Percentiles rank a stretch among this genome's conserved stretches.
Conservation (phyloP, 495 filamentous ascomycete genomes). For the Barbatosphaeria neglecta region DNA sequence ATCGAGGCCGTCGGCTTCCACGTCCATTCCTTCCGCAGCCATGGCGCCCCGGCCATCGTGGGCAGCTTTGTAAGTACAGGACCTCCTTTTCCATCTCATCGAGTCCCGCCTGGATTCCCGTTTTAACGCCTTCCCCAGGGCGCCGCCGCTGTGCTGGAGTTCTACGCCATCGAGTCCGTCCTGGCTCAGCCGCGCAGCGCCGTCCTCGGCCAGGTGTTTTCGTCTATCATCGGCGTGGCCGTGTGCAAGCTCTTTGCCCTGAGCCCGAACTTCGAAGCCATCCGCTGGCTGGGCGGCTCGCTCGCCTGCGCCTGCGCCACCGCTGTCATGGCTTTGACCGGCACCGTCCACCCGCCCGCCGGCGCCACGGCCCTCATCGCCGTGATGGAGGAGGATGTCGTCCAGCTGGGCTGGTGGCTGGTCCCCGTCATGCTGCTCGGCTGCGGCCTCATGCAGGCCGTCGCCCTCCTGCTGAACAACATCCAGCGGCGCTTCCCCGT, state of each 20-base stretch:
- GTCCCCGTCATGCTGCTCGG: constrained; percentile 57
- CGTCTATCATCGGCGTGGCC: constrained; percentile 52
- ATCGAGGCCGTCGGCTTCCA: constrained; percentile 32
- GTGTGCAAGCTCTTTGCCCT: constrained; percentile 61
- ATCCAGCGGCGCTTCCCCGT: constrained; percentile 62
- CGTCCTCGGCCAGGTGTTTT: constrained; percentile 59
- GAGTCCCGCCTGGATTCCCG: neutral
- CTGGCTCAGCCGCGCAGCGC: constrained; percentile 74
- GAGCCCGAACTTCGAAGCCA: constrained; percentile 34
- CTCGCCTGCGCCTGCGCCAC: constrained; percentile 59
- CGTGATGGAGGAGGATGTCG: constrained; percentile 45
- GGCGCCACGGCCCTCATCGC: constrained; percentile 79
- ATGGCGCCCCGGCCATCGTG: constrained; percentile 36
- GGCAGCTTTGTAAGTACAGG: constrained; percentile 34
- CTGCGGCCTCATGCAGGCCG: constrained; percentile 49
- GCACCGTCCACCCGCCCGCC: constrained; percentile 76
- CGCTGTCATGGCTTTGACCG: constrained; percentile 61
- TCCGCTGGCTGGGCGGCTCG: constrained; percentile 58
- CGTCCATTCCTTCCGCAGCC: constrained; percentile 20
- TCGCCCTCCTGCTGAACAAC: constrained; percentile 65
- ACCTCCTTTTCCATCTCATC: neutral
- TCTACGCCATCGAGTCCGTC: constrained; percentile 65
- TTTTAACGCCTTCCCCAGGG: constrained; percentile 34
- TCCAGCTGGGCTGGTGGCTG: constrained; percentile 60
- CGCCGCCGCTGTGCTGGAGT: constrained; percentile 66